These are phyloP conservation scores for Euphorbia tirucalli DNA, from an alignment of 345 rosid species.

Conservation along the genomic window DNA sequence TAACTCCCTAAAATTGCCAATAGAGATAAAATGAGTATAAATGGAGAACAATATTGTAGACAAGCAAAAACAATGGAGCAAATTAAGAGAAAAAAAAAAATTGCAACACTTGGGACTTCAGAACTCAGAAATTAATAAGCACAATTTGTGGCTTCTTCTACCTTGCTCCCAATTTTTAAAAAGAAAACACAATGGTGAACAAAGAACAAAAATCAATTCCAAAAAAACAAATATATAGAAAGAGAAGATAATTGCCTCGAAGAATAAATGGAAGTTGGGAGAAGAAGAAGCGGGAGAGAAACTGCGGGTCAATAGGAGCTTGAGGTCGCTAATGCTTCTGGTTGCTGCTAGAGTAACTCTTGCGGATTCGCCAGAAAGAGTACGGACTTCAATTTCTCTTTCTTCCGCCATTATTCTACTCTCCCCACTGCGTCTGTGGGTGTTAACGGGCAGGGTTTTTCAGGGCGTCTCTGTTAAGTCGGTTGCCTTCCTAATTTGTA, in stretches of 20 bases:
- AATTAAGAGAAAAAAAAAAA: neutral
- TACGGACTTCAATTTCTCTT: conserved; percentile 54
- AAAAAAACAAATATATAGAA: neutral
- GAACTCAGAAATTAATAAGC: neutral
- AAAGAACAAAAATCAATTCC: neutral
- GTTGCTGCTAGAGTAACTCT: conserved; percentile 31
- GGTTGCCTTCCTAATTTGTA: neutral
- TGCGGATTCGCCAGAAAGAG: conserved; percentile 58
- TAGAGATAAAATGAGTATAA: neutral
- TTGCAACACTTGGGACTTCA: neutral
- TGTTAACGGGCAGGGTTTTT: neutral
- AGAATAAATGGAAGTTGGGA: conserved; percentile 71
- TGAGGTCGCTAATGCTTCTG: conserved; percentile 52
- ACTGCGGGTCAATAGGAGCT: conserved; percentile 46
- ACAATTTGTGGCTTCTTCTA: too few species aligned
- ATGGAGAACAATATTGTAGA: too few species aligned
- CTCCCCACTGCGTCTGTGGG: neutral
- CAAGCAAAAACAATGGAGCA: neutral
- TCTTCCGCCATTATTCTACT: conserved; percentile 26
- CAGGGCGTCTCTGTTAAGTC: neutral
- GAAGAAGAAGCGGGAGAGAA: conserved; percentile 67
- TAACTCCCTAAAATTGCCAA: conserved; percentile 47
- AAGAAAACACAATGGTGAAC: neutral
- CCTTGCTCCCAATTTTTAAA: neutral
- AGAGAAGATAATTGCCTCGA: conserved; percentile 54